Base-by-base conservation (phyloP, 1,139 yeast genomes). In the Hanseniaspora sp. region DNA sequence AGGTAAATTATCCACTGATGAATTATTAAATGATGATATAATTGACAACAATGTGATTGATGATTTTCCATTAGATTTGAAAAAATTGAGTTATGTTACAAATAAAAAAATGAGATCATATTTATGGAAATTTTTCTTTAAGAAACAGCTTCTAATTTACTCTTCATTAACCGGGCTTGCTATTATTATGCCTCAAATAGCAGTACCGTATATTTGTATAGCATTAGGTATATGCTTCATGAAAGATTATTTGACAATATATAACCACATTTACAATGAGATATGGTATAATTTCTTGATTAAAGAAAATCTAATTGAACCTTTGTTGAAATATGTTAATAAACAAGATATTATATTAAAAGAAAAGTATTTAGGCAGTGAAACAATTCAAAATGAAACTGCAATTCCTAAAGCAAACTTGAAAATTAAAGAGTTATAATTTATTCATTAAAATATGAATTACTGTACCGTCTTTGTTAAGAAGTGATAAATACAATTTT, bases 221-320 rank as follows among this genome's bases (percentile, higher is more conserved):
- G 48, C 54, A n/a, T 28, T 46, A 15, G n/a, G 23, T 18, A 23
- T 51, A 11, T 51, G 54, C 33, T 47, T 47, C 35, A 38, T 51
- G 45, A 51, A 38, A 15, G 54, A 51, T n/a, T 51, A 51, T 30
- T 28, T 51, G 29, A 51, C 54, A 17, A 47, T 51, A n/a, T 51
- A 51, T 29, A 51, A 51, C 39, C 41, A 44, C 15, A 33, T 51
- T 4, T 51, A 44, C 39, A 47, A 51, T 34, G 54, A 51, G 28
- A 51, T 51, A 18, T 51, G 54, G 54, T 51, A 42, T 40, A 51
- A 51, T 15, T 51, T 51, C 28, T 28, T 51, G 30, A 51, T 51
- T 2, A 51, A 51, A 18, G 45, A 45, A 39, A 51, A 46, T 28
- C 35, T 51, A 5, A 51, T 51, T 17, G 54, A 44, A 17, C 54